These are phyloP conservation scores for Coemansia sp. DNA, from an alignment of 192 early-diverging fungal genomes.

Conservation along the genomic window DNA sequence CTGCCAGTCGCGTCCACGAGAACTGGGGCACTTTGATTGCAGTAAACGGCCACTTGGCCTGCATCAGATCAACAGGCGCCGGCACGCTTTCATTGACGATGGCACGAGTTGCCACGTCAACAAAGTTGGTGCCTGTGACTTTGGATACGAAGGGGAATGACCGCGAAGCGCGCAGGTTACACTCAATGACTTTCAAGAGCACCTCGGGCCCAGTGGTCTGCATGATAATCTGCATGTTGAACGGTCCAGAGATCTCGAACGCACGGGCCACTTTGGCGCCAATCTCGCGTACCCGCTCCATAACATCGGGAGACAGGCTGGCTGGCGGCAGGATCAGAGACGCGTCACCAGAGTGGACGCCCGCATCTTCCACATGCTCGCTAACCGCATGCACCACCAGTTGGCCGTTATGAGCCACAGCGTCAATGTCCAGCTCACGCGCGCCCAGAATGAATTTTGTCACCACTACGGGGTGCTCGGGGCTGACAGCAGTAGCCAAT, in stretches of 20 bases:
- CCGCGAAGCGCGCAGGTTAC: conserved; percentile 95
- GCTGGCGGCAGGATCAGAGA: conserved; percentile 83
- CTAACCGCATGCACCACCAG: conserved; percentile 86
- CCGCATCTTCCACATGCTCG: conserved; percentile 96
- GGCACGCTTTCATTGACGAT: conserved; percentile 65
- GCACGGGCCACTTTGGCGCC: conserved; percentile 84
- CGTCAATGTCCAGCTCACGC: conserved; percentile 94
- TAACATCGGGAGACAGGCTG: conserved; percentile 53
- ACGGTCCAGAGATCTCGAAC: conserved; percentile 95
- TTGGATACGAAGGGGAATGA: conserved; percentile 99
- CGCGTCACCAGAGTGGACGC: conserved; percentile 97
- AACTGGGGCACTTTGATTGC: conserved; percentile 96
- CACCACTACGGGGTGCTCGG: conserved; percentile 94
- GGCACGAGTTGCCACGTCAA: conserved; percentile 85
- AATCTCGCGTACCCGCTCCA: conserved; percentile 67
- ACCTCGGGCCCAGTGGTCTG: conserved; percentile 48
- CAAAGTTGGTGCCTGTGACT: conserved; percentile 86
- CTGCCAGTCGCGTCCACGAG: conserved; percentile 90
- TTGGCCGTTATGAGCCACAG: conserved; percentile 80
- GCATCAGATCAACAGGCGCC: conserved; percentile 55
- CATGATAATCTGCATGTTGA: conserved; percentile 97
- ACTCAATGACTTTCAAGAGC: conserved; percentile 93
- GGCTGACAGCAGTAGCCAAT: conserved; percentile 83
- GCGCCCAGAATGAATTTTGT: conserved; percentile 95
- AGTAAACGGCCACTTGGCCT: conserved; percentile 62